phyloP scores from a whole-genome alignment of 179 eudicot genomes.

The Corrigiola litoralis region DNA sequence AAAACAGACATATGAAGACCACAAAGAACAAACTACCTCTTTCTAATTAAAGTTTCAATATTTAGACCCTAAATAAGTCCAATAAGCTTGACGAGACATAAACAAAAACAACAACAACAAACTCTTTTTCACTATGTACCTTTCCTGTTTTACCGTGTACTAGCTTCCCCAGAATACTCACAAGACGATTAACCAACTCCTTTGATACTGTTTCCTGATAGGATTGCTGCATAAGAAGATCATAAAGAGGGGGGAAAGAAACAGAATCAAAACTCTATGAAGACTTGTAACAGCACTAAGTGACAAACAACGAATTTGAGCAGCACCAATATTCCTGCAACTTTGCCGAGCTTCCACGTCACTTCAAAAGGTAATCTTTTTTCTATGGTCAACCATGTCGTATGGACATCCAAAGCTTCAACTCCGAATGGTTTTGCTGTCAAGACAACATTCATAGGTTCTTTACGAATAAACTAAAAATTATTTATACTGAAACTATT shows the following conservation, averaged over 20 bases:
- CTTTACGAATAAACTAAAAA: no score
- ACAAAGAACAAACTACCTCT: no score
- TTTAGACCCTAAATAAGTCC: no score
- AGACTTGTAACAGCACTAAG: not conserved
- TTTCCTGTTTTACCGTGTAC: conserved; percentile 7
- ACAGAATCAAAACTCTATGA: not conserved
- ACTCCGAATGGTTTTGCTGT: conserved; percentile 9
- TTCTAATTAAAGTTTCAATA: no score
- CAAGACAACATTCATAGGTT: not conserved
- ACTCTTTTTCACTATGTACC: not conserved
- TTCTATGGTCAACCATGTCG: conserved; percentile 4
- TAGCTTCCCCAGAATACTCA: conserved; percentile 15
- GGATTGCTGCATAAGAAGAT: conserved; percentile 14
- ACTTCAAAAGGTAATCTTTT: conserved; percentile 17
- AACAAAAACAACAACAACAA: not conserved
- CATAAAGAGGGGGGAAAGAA: not conserved
- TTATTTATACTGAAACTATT: no score
- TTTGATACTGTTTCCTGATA: not conserved
- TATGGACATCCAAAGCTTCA: conserved; percentile 14
- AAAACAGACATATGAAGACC: no score
- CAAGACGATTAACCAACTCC: conserved; percentile 16
- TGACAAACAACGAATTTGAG: not conserved
- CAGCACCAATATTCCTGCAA: conserved; percentile 16
- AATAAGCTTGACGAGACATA: not conserved
- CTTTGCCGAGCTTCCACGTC: conserved; percentile 6